These are phyloP conservation scores for Trametes sp. DNA, from an alignment of 1,284 basidiomycete genomes.

Conservation along the genomic window DNA sequence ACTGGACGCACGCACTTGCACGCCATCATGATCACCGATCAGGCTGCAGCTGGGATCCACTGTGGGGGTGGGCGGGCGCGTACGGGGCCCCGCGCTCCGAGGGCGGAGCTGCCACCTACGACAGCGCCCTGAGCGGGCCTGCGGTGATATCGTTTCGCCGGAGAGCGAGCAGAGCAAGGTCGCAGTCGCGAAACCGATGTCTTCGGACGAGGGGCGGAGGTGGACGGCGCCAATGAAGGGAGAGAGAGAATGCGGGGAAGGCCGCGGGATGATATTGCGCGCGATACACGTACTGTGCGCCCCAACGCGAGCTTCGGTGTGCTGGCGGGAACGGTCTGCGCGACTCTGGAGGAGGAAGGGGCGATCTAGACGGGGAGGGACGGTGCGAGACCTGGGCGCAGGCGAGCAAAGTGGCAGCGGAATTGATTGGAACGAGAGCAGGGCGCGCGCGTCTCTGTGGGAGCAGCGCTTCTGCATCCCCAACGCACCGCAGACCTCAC, in stretches of 20 bases:
- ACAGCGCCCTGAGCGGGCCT: background rate
- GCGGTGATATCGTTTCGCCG: background rate
- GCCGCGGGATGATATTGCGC: background rate
- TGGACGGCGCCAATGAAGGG: too few species aligned
- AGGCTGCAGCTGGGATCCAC: background rate
- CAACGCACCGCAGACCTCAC: background rate
- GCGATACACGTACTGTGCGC: background rate
- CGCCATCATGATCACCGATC: too few species aligned
- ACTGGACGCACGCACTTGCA: too few species aligned
- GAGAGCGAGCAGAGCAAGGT: background rate
- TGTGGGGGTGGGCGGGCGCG: background rate
- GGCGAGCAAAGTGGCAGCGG: background rate
- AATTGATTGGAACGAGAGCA: background rate
- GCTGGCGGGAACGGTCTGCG: background rate
- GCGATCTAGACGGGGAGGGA: background rate
- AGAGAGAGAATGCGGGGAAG: background rate
- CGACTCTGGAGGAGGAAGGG: background rate
- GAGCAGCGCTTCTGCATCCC: background rate
- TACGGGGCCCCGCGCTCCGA: constrained; percentile 6
- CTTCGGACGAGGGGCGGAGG: background rate
- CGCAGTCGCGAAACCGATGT: background rate
- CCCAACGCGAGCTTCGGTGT: background rate
- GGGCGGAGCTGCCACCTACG: background rate
- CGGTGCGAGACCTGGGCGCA: background rate
- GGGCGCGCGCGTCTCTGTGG: background rate